Base-by-base conservation (phyloP, 768 basidiomycete genomes). In the Lentinula sp. region DNA sequence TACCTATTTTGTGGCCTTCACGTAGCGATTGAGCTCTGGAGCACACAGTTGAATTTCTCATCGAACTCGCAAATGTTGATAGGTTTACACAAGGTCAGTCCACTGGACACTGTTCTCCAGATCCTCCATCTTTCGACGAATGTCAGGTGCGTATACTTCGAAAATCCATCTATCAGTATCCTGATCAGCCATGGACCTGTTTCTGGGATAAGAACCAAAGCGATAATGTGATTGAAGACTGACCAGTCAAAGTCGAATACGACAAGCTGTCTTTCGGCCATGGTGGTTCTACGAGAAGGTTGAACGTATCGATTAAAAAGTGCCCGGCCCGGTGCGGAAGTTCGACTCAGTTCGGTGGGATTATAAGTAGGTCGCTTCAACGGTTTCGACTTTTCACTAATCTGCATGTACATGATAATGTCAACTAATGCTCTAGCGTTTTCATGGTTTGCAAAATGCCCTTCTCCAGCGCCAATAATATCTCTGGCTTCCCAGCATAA, bases 211-310 rank as follows among this genome's bases (percentile, higher is more conserved):
- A 50, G 48, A 49, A 59, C 11, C 16, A 18, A 39, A 34, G 11
- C n/a, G n/a, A 37, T n/a, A 7, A 37, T 10, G 46, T 49, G 3
- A 16, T n/a, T 5, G 39, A 18, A 32, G 48, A 68, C 71, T 65
- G 64, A 89, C 96, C 95, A 98, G 81, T 99, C 96, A 75, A 98
- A 99, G 73, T 99, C 96, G 66, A 90, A 98, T 13, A 98, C 87
- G 61, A 98, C 78, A 55, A 98, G 87, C 68, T 95, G 91, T 63
- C 77, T 80, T 40, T 49, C 57, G 4, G 46, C 45, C 57, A 59
- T 59, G 32, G 40, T 43, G 49, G 7, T 23, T 32, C 18, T n/a
- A 16, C 9, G 46, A 48, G 13, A 18, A 21, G 52, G 52, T 8
- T 34, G 32, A 53, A 53, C 8, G 52, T 39, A 39, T 39, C 37